Percentiles rank a stretch among this genome's conserved stretches.
These are phyloP conservation scores for Phaeoacremonium minimum DNA, from an alignment of 2,329 filamentous ascomycete genomes.

Conservation along the genomic window DNA sequence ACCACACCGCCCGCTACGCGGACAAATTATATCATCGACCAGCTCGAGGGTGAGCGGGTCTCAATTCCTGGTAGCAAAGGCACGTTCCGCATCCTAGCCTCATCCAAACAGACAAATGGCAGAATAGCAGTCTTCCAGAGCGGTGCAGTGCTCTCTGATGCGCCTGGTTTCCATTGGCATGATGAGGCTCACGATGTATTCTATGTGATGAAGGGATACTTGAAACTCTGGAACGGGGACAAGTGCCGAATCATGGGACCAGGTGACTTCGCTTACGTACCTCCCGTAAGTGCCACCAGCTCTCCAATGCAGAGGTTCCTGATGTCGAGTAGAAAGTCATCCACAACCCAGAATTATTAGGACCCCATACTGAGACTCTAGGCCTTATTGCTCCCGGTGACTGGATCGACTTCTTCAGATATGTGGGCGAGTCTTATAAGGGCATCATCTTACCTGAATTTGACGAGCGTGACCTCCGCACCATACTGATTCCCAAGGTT, in stretches of 20 bases:
- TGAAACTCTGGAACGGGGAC: conserved; percentile 56
- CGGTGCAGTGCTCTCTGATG: conserved; percentile 38
- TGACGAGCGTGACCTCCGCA: conserved; percentile 46
- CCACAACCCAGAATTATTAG: conserved; percentile 51
- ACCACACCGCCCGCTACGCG: conserved; percentile 28
- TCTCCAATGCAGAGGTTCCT: background rate
- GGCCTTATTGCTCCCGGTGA: conserved; percentile 53
- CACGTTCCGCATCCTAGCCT: conserved; percentile 44
- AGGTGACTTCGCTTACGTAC: conserved; percentile 54
- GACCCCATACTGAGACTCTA: conserved; percentile 48
- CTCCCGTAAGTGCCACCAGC: conserved; percentile 38
- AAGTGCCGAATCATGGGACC: conserved; percentile 47
- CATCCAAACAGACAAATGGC: conserved; percentile 45
- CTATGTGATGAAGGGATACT: conserved; percentile 46
- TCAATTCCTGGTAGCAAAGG: conserved; percentile 49
- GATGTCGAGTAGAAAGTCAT: conserved; percentile 34
- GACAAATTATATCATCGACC: conserved; percentile 39
- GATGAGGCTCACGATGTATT: conserved; percentile 54
- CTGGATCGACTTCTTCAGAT: conserved; percentile 58
- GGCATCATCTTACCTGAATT: conserved; percentile 45
- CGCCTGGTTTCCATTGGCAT: conserved; percentile 53
- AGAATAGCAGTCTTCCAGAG: conserved; percentile 46
- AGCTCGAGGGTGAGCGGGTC: conserved; percentile 45
- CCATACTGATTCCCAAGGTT: conserved; percentile 47
- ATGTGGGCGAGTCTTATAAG: conserved; percentile 46